Base-by-base conservation (phyloP, 1,284 basidiomycete species). In the Phylloporus gajari region DNA sequence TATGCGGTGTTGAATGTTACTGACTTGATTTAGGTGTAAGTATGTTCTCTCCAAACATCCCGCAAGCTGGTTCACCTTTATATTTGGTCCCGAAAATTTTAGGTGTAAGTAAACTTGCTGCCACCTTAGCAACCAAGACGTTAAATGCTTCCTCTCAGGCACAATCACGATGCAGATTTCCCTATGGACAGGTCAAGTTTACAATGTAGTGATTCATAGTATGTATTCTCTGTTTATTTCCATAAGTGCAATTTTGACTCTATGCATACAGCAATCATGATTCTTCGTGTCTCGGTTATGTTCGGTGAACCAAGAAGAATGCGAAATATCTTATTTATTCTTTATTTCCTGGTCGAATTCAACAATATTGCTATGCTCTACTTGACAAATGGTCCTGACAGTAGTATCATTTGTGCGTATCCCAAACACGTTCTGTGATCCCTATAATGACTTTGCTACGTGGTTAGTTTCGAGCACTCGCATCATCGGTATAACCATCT, bases 21-120 rank as follows among this genome's bases (percentile, higher is more conserved):
- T 67, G 30, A 68, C 48, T 42, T 25, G 21, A 42, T 67, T 5
- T 58, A 73, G 72, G 42, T 38, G 68, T 73, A 32, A 70, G 68
- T 65, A 19, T 65, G n/a, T 12, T 35, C n/a, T n/a, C n/a, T n/a
- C 58, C 21, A 23, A 32, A 9, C 19, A 53, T 6, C 21, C 35
- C n/a, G 44, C 23, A 35, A 56, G 30, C 30, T 48, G 13, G 7
- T 46, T 69, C 6, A 56, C 23, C n/a, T 27, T 40, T 17, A 30
- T 12, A 62, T 56, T 42, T 35, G 51, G 30, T 64, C 53, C n/a
- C n/a, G n/a, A n/a, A n/a, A n/a, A n/a, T n/a, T n/a, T n/a, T n/a
- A n/a, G n/a, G n/a, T n/a, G n/a, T n/a, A n/a, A n/a, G n/a, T n/a
- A n/a, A n/a, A n/a, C n/a, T n/a, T n/a, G n/a, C n/a, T n/a, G n/a